These are phyloP conservation scores for Cunninghamia lanceolata DNA, from an alignment of 75 land plant species.

Conservation along the genomic window DNA sequence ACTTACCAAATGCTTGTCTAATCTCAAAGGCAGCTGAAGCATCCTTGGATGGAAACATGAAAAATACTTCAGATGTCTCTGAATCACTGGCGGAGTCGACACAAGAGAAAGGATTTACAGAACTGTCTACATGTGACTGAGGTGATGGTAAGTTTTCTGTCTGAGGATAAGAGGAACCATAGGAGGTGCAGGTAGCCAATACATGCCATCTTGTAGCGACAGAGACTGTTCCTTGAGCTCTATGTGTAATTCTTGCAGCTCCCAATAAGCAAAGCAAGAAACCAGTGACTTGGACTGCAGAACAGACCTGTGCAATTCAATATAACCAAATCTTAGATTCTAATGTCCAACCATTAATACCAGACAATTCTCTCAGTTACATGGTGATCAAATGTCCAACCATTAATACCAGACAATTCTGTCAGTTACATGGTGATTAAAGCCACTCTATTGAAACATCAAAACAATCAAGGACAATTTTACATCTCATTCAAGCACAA, in stretches of 20 bases:
- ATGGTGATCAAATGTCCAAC: background rate
- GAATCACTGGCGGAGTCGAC: slow-evolving; percentile 4
- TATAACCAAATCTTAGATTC: background rate
- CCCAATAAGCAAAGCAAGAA: slow-evolving; percentile 71
- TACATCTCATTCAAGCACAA: background rate
- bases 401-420: background rate
- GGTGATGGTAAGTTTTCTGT: slow-evolving; percentile 9
- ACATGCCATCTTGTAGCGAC: slow-evolving; percentile 75
- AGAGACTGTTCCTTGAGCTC: slow-evolving; percentile 57
- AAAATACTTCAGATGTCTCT: background rate
- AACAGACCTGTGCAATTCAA: slow-evolving; percentile 45
- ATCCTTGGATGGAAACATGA: slow-evolving; percentile 9
- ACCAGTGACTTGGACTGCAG: slow-evolving; percentile 73
- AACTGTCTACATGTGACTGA: background rate
- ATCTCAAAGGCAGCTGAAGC: slow-evolving; percentile 23
- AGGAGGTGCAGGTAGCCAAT: slow-evolving; percentile 37
- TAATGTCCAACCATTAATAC: background rate
- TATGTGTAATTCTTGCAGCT: slow-evolving; percentile 78
- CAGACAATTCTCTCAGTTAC: background rate
- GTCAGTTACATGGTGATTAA: background rate
- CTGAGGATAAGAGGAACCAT: background rate
- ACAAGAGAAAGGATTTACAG: background rate
- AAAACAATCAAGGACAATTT: too few species aligned
- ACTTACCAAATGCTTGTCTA: slow-evolving; percentile 49
- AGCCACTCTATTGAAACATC: background rate